Conservation (phyloP, 768 basidiomycete genomes). For the Austroboletus festivus region DNA sequence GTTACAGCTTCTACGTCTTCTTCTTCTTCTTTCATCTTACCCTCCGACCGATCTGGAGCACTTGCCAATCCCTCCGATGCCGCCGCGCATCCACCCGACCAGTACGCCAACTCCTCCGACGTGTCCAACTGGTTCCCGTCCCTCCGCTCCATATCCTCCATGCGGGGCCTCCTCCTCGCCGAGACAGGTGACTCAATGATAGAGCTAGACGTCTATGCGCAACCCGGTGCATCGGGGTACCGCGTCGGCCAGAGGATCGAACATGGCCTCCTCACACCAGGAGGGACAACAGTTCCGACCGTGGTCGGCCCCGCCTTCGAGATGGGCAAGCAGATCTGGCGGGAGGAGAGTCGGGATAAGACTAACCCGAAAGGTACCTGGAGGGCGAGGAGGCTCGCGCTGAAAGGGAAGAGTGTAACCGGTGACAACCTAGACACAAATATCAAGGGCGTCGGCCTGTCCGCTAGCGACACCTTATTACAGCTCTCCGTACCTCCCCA, state of each 20-base stretch:
- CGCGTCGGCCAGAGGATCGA: conserved; percentile 40
- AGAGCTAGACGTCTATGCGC: conserved; percentile 37
- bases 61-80: conserved; percentile 18
- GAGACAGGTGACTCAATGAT: conserved; percentile 49
- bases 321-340: conserved; percentile 23
- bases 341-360: conserved; percentile 9
- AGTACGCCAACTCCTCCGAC: conserved; percentile 6
- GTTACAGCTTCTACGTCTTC: conserved; percentile 24
- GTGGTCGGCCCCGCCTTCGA: conserved; percentile 10
- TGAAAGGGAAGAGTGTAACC: conserved; percentile 4
- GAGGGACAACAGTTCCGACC: conserved; percentile 21
- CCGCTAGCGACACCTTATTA: conserved; percentile 53
- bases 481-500: conserved; percentile 47
- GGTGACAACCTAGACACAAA: conserved; percentile 6
- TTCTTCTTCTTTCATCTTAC: conserved; percentile 26
- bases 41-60: conserved; percentile 14
- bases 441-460: conserved; percentile 27
- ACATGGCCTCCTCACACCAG: conserved; percentile 30
- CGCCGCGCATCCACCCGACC: conserved; percentile 12
- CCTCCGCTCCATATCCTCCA: conserved; percentile 37
- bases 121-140: conserved; percentile 20
- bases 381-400: conserved; percentile 11
- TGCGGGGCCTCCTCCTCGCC: conserved; percentile 47
- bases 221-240: conserved; percentile 36
- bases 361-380: conserved; percentile 11